Evolutionary conservation across 371 early-diverging fungal genomes (phyloP), one percentile per base, ranked within the genome.

Genomic region (Capillidium rhysosporum): DNA sequence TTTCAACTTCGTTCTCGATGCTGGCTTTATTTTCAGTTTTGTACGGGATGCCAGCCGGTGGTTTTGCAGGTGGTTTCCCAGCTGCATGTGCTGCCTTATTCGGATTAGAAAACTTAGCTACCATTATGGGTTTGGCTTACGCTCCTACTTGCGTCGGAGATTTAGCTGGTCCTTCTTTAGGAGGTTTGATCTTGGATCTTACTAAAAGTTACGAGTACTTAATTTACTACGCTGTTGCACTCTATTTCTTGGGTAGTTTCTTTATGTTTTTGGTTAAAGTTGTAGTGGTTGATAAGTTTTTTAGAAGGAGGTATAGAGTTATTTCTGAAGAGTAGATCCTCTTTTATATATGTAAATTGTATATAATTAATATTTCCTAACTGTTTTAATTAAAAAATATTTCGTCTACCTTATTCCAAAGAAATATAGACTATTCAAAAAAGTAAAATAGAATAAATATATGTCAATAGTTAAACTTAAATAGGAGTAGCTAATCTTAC

Each of bases 11-110:
- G 10, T 69, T 70, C 43, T 60, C 63, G 0, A 61, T 68, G 1
- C 59, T 75, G 21, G 49, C 72, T 38, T 57, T 67, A 4, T 78
- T 78, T 55, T 66, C 72, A n/a, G 39, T 77, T 16, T 44, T 73
- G 40, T 80, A 75, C 46, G 80, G 80, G 1, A 56, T 79, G 38
- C 68, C 73, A 48, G 68, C 75, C 21, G 83, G 80, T 8, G 75
- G 73, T 8, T 68, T 70, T 40, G 68, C 70, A 9, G 61, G 67
- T 0, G 52, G 75, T 7, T 55, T 71, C 1, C 69, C 76, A 1
- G 65, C 69, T 24, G 66, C 65, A 1, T 52, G 69, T 34, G 68
- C 75, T 1, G 64, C 71, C n/a, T 60, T 73, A 1, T 77, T 71
- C 63, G 56, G 56, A 1, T 46, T 40, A 12, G 48, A 67, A 20